Evolutionary conservation across 495 filamentous ascomycete genomes (phyloP).

Genomic region (Endocarpon pusillum): DNA sequence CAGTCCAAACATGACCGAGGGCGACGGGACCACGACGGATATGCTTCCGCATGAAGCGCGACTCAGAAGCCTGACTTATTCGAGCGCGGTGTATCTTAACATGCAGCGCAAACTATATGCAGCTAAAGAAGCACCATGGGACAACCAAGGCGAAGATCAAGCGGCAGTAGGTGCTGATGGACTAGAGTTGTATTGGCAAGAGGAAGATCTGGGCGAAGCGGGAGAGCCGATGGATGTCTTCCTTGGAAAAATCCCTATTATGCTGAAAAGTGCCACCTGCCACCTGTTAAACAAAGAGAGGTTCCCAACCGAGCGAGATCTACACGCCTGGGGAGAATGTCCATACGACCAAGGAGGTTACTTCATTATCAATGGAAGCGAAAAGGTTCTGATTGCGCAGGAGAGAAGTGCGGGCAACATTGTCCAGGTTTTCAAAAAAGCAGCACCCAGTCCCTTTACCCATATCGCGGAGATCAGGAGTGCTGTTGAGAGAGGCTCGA

Average conservation of each 20-base stretch:
- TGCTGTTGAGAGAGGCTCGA: conserved; percentile 86
- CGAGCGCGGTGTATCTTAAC: conserved; percentile 71
- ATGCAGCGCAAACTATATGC: conserved; percentile 66
- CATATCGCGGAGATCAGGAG: conserved; percentile 93
- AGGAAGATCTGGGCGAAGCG: conserved; percentile 38
- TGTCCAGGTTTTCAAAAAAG: conserved; percentile 97
- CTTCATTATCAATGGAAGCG: conserved; percentile 98
- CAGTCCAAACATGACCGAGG: conserved; percentile 75
- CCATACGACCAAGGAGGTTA: conserved; percentile 97
- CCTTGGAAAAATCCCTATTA: conserved; percentile 88
- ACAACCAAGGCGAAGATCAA: conserved; percentile 32
- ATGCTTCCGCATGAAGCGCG: conserved; percentile 86
- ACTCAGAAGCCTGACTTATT: conserved; percentile 86
- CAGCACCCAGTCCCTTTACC: conserved; percentile 66
- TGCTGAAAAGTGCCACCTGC: conserved; percentile 93
- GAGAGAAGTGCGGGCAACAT: conserved; percentile 96
- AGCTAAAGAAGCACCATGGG: conserved; percentile 56
- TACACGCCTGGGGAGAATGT: conserved; percentile 83
- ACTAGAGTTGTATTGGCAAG: conserved; percentile 30
- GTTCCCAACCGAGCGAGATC: conserved; percentile 42
- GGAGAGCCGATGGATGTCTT: conserved; percentile 55
- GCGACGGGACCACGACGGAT: conserved; percentile 65
- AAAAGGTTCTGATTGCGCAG: conserved; percentile 97
- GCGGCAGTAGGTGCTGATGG: conserved; percentile 24
- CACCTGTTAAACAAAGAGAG: conserved; percentile 52